A percentile compares a stretch with the other conserved stretches of the same genome.
phyloP scores from a whole-genome alignment of 306 rosid genomes.

The Medicago ruthenica region DNA sequence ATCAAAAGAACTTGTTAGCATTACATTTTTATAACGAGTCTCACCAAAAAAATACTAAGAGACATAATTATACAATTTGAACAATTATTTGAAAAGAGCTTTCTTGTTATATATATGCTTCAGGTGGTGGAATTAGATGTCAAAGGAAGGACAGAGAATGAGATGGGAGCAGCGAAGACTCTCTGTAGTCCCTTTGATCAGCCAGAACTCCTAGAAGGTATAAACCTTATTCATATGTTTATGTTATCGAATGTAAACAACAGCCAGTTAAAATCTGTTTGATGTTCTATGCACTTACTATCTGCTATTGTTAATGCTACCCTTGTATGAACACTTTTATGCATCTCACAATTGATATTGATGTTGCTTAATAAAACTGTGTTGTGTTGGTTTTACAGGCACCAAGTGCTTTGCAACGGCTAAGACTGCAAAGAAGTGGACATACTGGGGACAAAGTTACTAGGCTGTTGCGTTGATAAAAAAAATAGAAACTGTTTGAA shows the following conservation, averaged over 20 bases:
- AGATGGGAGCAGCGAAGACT: slow-evolving; percentile 82
- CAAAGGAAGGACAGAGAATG: slow-evolving; percentile 83
- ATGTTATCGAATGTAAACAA: not conserved
- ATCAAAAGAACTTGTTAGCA: not conserved
- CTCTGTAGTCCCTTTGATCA: slow-evolving; percentile 88
- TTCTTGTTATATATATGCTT: slow-evolving; percentile 14
- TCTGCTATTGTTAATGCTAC: not conserved
- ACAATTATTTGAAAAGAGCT: not conserved
- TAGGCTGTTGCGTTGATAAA: slow-evolving; percentile 36
- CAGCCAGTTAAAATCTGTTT: not conserved
- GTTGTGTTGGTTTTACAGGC: slow-evolving; percentile 49
- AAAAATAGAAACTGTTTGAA: not conserved
- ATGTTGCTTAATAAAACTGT: not conserved
- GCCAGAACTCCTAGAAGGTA: slow-evolving; percentile 93
- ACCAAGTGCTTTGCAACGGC: slow-evolving; percentile 85
- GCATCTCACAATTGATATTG: not conserved
- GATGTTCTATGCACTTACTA: not conserved
- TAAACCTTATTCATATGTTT: not conserved
- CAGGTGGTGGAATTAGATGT: slow-evolving; percentile 90
- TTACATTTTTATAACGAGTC: not conserved
- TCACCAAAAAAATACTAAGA: not conserved
- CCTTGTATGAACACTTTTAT: not conserved
- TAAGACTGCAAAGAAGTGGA: slow-evolving; percentile 85
- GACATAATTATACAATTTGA: not conserved
- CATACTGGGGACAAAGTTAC: slow-evolving; percentile 95